Conservation (phyloP, 768 basidiomycete species). For the Dendrothele bispora region DNA sequence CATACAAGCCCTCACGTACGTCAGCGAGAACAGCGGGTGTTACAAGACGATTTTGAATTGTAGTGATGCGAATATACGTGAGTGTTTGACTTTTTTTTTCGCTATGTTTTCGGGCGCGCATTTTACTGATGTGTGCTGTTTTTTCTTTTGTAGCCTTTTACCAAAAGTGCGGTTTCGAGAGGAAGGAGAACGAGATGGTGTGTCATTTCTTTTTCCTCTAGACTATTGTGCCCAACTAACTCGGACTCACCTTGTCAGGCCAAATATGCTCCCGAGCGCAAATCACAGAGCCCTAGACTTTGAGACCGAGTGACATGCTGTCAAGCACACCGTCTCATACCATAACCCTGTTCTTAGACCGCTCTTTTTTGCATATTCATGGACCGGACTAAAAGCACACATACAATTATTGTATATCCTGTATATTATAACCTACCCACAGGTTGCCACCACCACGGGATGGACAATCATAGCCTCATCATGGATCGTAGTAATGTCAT, state of each 20-base stretch:
- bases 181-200: conserved; percentile 95
- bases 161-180: conserved; percentile 89
- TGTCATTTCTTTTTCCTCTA: conserved; percentile 10
- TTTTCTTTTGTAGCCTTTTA: conserved; percentile 76
- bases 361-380: no score
- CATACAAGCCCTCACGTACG: conserved; percentile 81
- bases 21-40: conserved; percentile 78
- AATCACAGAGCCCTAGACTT: no score
- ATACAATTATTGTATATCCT: no score
- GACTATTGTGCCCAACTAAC: not conserved
- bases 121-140: no score
- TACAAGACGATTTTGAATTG: conserved; percentile 99
- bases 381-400: no score
- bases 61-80: conserved; percentile 86
- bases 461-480: no score
- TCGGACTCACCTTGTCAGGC: conserved; percentile 36
- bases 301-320: no score
- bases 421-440: no score
- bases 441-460: no score
- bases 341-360: no score
- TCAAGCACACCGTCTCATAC: no score
- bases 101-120: conserved; percentile 1
- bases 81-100: conserved; percentile 33
- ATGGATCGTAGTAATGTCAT: no score
- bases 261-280: conserved; percentile 57